phyloP scores from a whole-genome alignment of 352 stramenopile genomes.

The Phytophthora fragariae region DNA sequence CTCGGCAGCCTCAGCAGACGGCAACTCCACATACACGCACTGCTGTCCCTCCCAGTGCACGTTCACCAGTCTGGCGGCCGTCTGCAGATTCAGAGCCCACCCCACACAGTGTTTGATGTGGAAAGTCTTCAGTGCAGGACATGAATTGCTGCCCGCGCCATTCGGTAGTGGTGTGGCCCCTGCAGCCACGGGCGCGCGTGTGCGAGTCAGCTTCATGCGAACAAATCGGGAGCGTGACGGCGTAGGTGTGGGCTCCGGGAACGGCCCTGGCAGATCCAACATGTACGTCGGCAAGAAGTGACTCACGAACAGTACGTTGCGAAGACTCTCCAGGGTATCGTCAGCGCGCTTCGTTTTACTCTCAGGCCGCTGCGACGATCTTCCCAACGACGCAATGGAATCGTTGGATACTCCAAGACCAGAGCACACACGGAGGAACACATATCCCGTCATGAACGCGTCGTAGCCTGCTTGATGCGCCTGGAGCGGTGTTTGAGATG shows the following conservation, averaged over 20 bases:
- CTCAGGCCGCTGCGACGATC: background rate
- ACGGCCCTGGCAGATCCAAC: slow-evolving; percentile 55
- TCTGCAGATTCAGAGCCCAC: slow-evolving; percentile 56
- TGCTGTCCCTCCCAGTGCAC: slow-evolving; percentile 65
- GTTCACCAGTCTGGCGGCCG: slow-evolving; percentile 43
- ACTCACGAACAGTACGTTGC: slow-evolving; percentile 63
- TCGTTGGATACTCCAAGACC: slow-evolving; percentile 69
- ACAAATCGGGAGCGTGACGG: slow-evolving; percentile 64
- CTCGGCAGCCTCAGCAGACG: slow-evolving; percentile 43
- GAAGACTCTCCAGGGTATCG: slow-evolving; percentile 43
- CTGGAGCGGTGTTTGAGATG: slow-evolving; percentile 40
- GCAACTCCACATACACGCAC: slow-evolving; percentile 62
- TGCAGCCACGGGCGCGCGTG: slow-evolving; percentile 29
- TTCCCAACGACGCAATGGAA: slow-evolving; percentile 46
- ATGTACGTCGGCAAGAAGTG: slow-evolving; percentile 67
- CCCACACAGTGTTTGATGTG: slow-evolving; percentile 82
- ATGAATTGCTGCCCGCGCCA: slow-evolving; percentile 19
- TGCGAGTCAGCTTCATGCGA: slow-evolving; percentile 62
- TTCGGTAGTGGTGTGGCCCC: slow-evolving; percentile 26
- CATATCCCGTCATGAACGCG: slow-evolving; percentile 80
- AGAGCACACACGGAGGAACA: slow-evolving; percentile 75
- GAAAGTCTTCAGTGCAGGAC: slow-evolving; percentile 62
- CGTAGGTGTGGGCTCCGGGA: slow-evolving; percentile 47
- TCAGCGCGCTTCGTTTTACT: slow-evolving; percentile 1
- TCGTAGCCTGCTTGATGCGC: slow-evolving; percentile 83